Evolutionary conservation across 1,139 yeast species (phyloP).

Genomic region (Yamadazyma siamensis): DNA sequence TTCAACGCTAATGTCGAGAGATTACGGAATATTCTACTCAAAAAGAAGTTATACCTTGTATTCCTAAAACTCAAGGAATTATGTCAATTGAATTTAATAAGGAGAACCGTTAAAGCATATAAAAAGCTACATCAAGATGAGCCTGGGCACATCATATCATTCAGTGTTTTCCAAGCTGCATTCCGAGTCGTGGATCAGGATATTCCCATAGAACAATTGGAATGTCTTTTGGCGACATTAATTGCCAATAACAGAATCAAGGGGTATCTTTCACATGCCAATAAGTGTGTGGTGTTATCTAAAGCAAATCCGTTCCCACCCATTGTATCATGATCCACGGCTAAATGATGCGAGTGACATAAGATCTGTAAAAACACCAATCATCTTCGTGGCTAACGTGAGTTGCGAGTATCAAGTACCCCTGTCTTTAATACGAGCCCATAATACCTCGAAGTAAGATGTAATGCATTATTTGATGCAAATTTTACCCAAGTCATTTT

Average conservation of each 20-base stretch:
- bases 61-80: constrained; percentile 52
- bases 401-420: too few relatives aligned
- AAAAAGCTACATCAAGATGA: constrained; percentile 20
- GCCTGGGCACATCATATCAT: constrained; percentile 38
- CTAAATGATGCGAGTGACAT: too few relatives aligned
- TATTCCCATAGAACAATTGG: constrained; percentile 48
- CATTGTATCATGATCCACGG: too few relatives aligned
- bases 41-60: constrained; percentile 60
- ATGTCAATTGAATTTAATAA: constrained; percentile 53
- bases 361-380: too few relatives aligned
- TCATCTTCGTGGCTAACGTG: too few relatives aligned
- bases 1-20: constrained; percentile 45
- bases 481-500: too few relatives aligned
- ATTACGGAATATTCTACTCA: constrained; percentile 51
- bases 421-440: too few relatives aligned
- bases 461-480: too few relatives aligned
- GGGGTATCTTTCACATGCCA: constrained; percentile 81
- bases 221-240: constrained; percentile 67
- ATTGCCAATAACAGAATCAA: constrained; percentile 63
- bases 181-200: constrained; percentile 33
- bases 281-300: constrained; percentile 72
- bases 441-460: too few relatives aligned
- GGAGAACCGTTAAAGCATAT: constrained; percentile 40
- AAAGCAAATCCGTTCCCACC: constrained; percentile 71
- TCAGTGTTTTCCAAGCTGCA: constrained; percentile 46